Percentiles rank a stretch among this genome's conserved stretches.
These are phyloP conservation scores for Brasilioporus rufonigricans DNA, from an alignment of 768 basidiomycete species.

Conservation along the genomic window DNA sequence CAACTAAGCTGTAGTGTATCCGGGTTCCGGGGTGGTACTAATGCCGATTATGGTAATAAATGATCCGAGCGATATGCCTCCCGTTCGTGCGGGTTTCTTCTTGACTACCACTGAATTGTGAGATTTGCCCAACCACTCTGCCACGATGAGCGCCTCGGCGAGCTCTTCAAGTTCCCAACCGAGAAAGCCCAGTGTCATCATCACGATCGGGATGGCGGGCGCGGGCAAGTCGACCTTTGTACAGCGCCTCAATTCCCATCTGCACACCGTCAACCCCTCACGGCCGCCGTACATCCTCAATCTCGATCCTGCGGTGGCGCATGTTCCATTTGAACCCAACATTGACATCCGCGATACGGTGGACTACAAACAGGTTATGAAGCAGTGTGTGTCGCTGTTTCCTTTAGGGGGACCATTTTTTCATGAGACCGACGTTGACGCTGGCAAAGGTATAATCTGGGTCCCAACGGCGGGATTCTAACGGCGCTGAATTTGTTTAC, in stretches of 20 bases:
- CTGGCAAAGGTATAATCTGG: constrained; percentile 83
- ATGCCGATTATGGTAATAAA: constrained; percentile 18
- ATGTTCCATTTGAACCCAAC: constrained; percentile 91
- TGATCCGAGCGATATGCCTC: background rate
- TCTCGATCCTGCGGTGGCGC: constrained; percentile 93
- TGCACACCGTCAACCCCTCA: constrained; percentile 64
- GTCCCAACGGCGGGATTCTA: constrained; percentile 96
- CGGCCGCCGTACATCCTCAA: constrained; percentile 94
- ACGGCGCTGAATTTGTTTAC: constrained; percentile 97
- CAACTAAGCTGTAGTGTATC: background rate
- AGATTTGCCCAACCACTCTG: background rate
- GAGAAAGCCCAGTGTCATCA: constrained; percentile 73
- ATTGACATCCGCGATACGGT: constrained; percentile 98
- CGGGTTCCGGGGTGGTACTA: background rate
- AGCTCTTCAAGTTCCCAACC: constrained; percentile 8
- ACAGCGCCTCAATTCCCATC: constrained; percentile 88
- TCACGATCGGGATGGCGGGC: constrained; percentile 95
- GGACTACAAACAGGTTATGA: constrained; percentile 98
- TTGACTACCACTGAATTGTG: constrained; percentile 4
- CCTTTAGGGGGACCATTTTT: constrained; percentile 6
- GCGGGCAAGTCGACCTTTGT: constrained; percentile 98
- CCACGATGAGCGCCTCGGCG: constrained; percentile 22
- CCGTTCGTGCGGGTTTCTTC: background rate
- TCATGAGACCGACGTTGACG: constrained; percentile 16
- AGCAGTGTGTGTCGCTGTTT: constrained; percentile 76